Conservation (phyloP, 129 eudicot species). For the Flaveria bidentis region DNA sequence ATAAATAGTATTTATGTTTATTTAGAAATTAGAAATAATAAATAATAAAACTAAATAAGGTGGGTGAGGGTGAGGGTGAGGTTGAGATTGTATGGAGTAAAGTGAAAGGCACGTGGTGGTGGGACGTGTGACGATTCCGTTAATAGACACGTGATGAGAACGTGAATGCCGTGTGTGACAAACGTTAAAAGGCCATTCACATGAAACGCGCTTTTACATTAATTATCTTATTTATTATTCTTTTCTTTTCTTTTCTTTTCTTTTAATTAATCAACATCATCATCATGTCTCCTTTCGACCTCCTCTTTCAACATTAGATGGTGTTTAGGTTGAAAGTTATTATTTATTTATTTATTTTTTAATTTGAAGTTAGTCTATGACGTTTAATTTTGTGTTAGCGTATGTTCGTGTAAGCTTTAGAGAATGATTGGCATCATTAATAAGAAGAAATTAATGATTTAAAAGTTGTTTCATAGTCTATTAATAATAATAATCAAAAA, state of each 20-base stretch:
- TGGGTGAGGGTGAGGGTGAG: background rate
- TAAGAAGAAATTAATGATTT: too few species aligned
- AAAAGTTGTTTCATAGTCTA: too few species aligned
- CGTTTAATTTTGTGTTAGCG: background rate
- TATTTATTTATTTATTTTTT: too few species aligned
- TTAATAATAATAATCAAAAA: too few species aligned
- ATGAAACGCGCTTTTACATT: constrained; percentile 36
- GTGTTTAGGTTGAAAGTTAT: background rate
- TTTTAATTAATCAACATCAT: background rate
- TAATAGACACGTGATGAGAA: constrained; percentile 44
- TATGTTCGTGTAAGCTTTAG: too few species aligned
- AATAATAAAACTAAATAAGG: background rate
- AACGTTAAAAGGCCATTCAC: constrained; percentile 39
- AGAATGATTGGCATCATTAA: too few species aligned
- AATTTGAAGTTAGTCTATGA: too few species aligned
- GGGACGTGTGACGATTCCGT: constrained; percentile 39
- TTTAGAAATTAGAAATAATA: too few species aligned
- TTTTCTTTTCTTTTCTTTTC: background rate
- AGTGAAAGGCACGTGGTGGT: constrained; percentile 47
- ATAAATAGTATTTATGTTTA: too few species aligned
- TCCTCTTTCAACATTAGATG: background rate
- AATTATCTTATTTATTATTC: background rate
- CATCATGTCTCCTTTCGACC: constrained; percentile 7
- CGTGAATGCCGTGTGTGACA: constrained; percentile 47
- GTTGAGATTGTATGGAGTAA: constrained; percentile 13